These are phyloP conservation scores for Pyrus bretschneideri DNA, from an alignment of 306 rosid species.

Conservation along the genomic window DNA sequence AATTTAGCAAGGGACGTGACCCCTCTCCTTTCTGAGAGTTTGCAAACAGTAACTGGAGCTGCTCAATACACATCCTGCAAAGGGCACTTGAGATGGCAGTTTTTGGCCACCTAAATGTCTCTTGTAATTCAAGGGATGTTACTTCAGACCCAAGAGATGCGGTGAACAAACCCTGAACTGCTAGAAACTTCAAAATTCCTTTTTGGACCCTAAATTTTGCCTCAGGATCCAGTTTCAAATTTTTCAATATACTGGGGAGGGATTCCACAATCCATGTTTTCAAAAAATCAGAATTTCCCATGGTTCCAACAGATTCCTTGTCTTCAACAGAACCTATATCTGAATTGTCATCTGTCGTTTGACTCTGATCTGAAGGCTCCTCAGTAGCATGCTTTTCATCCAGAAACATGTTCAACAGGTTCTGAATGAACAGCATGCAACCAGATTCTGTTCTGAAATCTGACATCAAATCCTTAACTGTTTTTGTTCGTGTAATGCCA, in stretches of 20 bases:
- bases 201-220: slow-evolving; percentile 63
- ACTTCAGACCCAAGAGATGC: slow-evolving; percentile 93
- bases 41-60: slow-evolving; percentile 72
- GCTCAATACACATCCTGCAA: slow-evolving; percentile 84
- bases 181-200: slow-evolving; percentile 82
- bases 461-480: slow-evolving; percentile 71
- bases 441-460: slow-evolving; percentile 77
- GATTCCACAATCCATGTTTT: slow-evolving; percentile 93
- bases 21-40: slow-evolving; percentile 83
- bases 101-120: slow-evolving; percentile 93
- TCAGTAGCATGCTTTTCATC: slow-evolving; percentile 72
- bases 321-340: slow-evolving; percentile 83
- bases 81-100: slow-evolving; percentile 72
- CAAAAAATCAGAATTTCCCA: slow-evolving; percentile 66
- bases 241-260: slow-evolving; percentile 66
- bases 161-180: slow-evolving; percentile 86
- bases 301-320: slow-evolving; percentile 51
- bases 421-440: slow-evolving; percentile 81
- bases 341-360: slow-evolving; percentile 94
- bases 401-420: slow-evolving; percentile 64
- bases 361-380: slow-evolving; percentile 98
- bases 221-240: slow-evolving; percentile 57
- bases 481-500: slow-evolving; percentile 51
- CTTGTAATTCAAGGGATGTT: slow-evolving; percentile 85
- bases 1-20: slow-evolving; percentile 30